Percentiles rank a stretch among this genome's conserved stretches.
Evolutionary conservation across 2,329 filamentous ascomycete species (phyloP).

Genomic region (Paracoccidioides lutzii): DNA sequence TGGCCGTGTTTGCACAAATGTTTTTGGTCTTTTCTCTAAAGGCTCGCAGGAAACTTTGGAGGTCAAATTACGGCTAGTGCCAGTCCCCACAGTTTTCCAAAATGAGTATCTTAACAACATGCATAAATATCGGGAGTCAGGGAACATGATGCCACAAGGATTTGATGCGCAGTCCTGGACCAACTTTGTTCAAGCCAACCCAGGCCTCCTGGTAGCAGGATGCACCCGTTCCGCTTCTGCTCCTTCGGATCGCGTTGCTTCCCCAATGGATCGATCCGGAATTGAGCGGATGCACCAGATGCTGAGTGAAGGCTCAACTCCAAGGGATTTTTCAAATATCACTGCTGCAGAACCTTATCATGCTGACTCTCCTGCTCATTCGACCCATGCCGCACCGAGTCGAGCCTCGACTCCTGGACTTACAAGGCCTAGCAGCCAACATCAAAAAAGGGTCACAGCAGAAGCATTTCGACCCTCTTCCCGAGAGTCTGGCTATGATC

Average conservation of each 20-base stretch:
- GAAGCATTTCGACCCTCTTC: slow-evolving; percentile 47
- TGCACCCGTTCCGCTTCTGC: slow-evolving; percentile 13
- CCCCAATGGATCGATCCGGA: slow-evolving; percentile 29
- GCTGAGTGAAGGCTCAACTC: slow-evolving; percentile 32
- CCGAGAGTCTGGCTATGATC: slow-evolving; percentile 41
- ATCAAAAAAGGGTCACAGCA: slow-evolving; percentile 21
- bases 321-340: slow-evolving; percentile 26
- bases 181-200: slow-evolving; percentile 60
- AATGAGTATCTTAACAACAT: slow-evolving; percentile 49
- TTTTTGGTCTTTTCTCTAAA: slow-evolving; percentile 70
- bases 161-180: slow-evolving; percentile 68
- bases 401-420: slow-evolving; percentile 27
- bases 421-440: slow-evolving; percentile 14
- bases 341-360: slow-evolving; percentile 19
- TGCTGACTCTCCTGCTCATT: slow-evolving; percentile 28
- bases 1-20: slow-evolving; percentile 76
- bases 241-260: slow-evolving; percentile 16
- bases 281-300: slow-evolving; percentile 35
- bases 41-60: slow-evolving; percentile 76
- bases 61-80: slow-evolving; percentile 77
- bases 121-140: slow-evolving; percentile 47
- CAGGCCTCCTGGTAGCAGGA: slow-evolving; percentile 26
- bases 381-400: slow-evolving; percentile 22
- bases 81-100: slow-evolving; percentile 53
- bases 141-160: slow-evolving; percentile 43